Evolutionary conservation across 257 asterid genomes (phyloP).

Genomic region (Petunia axillaris): DNA sequence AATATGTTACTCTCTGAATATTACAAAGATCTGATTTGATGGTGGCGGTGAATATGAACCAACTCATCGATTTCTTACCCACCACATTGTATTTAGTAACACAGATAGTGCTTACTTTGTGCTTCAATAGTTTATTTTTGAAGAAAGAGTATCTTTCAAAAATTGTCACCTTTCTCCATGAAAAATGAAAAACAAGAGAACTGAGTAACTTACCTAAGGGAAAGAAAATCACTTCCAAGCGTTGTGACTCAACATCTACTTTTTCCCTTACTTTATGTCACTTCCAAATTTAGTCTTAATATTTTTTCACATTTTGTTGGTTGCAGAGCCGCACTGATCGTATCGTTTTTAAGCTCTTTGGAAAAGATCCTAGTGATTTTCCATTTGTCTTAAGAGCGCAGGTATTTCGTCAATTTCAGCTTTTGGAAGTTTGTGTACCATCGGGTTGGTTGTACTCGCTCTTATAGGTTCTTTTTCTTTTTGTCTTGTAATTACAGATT

Average conservation of each 20-base stretch:
- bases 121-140: neutral
- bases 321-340: slow-evolving; percentile 81
- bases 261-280: too few relatives aligned
- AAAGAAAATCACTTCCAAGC: neutral
- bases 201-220: neutral
- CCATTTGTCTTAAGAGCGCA: slow-evolving; percentile 70
- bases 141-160: too few relatives aligned
- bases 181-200: neutral
- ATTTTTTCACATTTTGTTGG: neutral
- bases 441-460: neutral
- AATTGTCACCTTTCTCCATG: neutral
- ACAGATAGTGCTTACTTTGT: neutral
- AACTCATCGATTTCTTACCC: neutral
- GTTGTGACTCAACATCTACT: neutral
- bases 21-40: neutral
- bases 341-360: slow-evolving; percentile 81
- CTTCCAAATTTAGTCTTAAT: neutral
- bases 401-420: slow-evolving; percentile 42
- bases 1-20: neutral
- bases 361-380: slow-evolving; percentile 77
- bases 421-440: neutral
- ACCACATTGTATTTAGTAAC: neutral
- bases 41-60: neutral
- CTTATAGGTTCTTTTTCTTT: slow-evolving; percentile 26
- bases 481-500: slow-evolving; percentile 56